Evolutionary conservation across 139 green algal species (phyloP), one percentile per base, ranked within the genome.

Genomic region (Tetradesmus obliquus): DNA sequence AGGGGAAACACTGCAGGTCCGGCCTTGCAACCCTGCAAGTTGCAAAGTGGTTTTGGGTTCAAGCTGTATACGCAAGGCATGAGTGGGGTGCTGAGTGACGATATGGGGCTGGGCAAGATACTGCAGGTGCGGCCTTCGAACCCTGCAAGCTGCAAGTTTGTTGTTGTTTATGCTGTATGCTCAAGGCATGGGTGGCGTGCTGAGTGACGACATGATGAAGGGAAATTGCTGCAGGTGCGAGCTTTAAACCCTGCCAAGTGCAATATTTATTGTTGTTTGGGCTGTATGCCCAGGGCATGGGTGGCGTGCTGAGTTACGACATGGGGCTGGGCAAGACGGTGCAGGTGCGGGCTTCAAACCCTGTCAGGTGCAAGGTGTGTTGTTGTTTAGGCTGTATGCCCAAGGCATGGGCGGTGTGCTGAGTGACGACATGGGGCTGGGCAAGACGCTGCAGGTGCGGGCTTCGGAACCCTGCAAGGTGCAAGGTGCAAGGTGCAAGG

Each of bases 291-390:
- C 45, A 80, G 2, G 90, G 92, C 5, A 76, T 53, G 7, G 95
- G 94, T 1, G 96, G 91, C 53, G 62, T 93, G 84, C 76, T 84
- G 5, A 62, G 55, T 76, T 55, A 79, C 10, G 97, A 99, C 91
- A 99, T 99, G 98, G 94, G 96, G 20, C 95, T 99, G 54, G 97
- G 97, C 55, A 99, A 99, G 94, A 99, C 98, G n/a, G 98, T 99
- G 62, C 98, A 99, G 95, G 95, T 96, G 79, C 15, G 19, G 72
- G 17, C 19, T 81, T 55, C 20, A 24, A n/a, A 17, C n/a, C 2
- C 20, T 57, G 57, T 10, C n/a, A 24, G 57, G 12, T 60, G 54
- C 6, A 5, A 3, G 22, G 15, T n/a, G n/a, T 4, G 84, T 80
- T 3, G 66, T 15, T 69, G 86, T 19, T 17, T 69, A 54, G 94